Conservation (phyloP, 208 protist species). For the Trypanosoma melophagium region DNA sequence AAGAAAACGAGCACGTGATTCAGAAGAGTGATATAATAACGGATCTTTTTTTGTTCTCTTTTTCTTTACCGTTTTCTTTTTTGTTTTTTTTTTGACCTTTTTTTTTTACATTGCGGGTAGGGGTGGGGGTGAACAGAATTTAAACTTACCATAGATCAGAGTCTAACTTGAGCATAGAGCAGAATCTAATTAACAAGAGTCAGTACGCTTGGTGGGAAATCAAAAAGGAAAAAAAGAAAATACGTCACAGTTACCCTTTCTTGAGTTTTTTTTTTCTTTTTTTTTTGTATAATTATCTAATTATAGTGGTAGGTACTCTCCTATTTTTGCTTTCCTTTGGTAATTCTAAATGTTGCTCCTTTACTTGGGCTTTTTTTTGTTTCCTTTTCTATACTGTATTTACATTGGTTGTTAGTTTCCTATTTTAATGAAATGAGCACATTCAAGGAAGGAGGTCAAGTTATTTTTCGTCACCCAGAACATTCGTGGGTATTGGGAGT, state of each 20-base stretch:
- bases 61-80: not conserved
- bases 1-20: conserved; percentile 54
- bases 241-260: not conserved
- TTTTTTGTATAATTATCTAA: conserved; percentile 9
- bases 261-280: conserved; percentile 12
- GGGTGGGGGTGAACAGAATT: not conserved
- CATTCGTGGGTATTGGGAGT: conserved; percentile 26
- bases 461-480: conserved; percentile 27
- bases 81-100: not conserved
- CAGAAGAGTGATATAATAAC: conserved; percentile 23
- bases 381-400: not conserved
- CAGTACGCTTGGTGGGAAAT: conserved; percentile 15
- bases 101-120: too few relatives aligned
- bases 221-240: conserved; percentile 12
- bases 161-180: conserved; percentile 12
- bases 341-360: not conserved
- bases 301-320: not conserved
- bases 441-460: not conserved
- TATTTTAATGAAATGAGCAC: conserved; percentile 1
- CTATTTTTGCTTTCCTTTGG: not conserved
- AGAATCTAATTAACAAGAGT: conserved; percentile 5
- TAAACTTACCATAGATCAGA: not conserved
- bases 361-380: conserved; percentile 2
- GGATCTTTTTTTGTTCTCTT: not conserved
- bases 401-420: not conserved